Evolutionary conservation across 2,329 filamentous ascomycete genomes (phyloP).

Genomic region (Colletotrichum truncatum): DNA sequence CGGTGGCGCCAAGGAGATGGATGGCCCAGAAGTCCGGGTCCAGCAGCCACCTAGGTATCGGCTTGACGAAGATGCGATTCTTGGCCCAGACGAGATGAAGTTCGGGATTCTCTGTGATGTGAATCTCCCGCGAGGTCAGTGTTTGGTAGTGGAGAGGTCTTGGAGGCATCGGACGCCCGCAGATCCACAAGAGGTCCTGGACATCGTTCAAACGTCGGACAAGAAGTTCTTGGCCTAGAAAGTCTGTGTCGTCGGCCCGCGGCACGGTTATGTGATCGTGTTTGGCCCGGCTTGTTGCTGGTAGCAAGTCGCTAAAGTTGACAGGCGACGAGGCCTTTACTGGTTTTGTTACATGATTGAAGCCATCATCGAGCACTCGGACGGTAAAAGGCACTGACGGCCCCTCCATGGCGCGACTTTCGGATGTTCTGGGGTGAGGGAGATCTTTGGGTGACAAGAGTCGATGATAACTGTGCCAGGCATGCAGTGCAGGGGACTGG

Average conservation of each 20-base stretch:
- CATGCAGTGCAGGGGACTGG: too few species aligned
- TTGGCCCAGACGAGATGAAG: conserved; percentile 51
- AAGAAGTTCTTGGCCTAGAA: conserved; percentile 40
- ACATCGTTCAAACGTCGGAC: conserved; percentile 40
- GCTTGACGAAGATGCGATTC: conserved; percentile 48
- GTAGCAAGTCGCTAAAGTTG: conserved; percentile 35
- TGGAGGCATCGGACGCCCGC: conserved; percentile 36
- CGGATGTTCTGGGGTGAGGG: neutral
- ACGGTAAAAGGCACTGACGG: conserved; percentile 25
- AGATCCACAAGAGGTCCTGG: conserved; percentile 37
- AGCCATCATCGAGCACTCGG: conserved; percentile 22
- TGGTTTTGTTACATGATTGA: neutral
- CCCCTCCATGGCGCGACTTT: conserved; percentile 18
- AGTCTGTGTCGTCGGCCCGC: conserved; percentile 22
- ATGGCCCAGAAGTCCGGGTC: conserved; percentile 44
- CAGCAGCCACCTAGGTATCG: conserved; percentile 50
- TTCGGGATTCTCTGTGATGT: conserved; percentile 46
- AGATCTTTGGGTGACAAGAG: too few species aligned
- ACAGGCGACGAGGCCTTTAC: neutral
- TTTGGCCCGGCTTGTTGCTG: conserved; percentile 40
- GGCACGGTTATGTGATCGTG: conserved; percentile 40
- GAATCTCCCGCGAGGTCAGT: conserved; percentile 38
- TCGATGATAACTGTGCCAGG: too few species aligned
- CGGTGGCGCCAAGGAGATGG: conserved; percentile 30
- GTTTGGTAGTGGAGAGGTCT: conserved; percentile 37